Evolutionary conservation across 768 basidiomycete genomes (phyloP).

Genomic region (Neoboletus subvelutipes): DNA sequence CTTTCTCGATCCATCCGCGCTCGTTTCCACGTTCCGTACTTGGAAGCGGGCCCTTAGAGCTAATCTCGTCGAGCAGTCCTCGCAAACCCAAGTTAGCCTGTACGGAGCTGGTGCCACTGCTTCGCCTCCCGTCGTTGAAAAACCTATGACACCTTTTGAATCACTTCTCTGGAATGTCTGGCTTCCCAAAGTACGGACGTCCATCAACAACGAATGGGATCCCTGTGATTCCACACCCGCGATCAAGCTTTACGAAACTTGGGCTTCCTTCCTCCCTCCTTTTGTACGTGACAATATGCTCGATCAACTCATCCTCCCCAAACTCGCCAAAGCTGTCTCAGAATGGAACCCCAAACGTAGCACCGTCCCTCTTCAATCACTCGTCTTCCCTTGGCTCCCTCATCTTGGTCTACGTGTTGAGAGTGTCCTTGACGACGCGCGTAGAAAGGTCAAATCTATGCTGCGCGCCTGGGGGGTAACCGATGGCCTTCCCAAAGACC

Average conservation of each 20-base stretch:
- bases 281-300: conserved; percentile 95
- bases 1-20: conserved; percentile 66
- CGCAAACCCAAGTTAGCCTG: conserved; percentile 49
- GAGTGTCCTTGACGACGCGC: conserved; percentile 81
- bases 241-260: conserved; percentile 81
- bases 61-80: conserved; percentile 43
- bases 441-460: conserved; percentile 78
- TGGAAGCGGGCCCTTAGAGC: conserved; percentile 74
- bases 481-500: conserved; percentile 74
- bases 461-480: conserved; percentile 72
- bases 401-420: conserved; percentile 82
- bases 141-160: conserved; percentile 92
- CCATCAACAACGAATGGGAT: conserved; percentile 94
- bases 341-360: conserved; percentile 75
- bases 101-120: conserved; percentile 49
- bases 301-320: conserved; percentile 93
- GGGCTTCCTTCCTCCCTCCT: conserved; percentile 82
- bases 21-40: conserved; percentile 61
- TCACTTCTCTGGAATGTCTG: conserved; percentile 92
- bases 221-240: conserved; percentile 71
- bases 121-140: conserved; percentile 39
- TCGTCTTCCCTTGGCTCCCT: conserved; percentile 97
- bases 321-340: conserved; percentile 78
- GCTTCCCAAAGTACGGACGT: conserved; percentile 92
- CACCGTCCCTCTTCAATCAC: conserved; percentile 61